Base-by-base conservation (phyloP, 768 basidiomycete genomes). In the Cystobasidium onofrii region DNA sequence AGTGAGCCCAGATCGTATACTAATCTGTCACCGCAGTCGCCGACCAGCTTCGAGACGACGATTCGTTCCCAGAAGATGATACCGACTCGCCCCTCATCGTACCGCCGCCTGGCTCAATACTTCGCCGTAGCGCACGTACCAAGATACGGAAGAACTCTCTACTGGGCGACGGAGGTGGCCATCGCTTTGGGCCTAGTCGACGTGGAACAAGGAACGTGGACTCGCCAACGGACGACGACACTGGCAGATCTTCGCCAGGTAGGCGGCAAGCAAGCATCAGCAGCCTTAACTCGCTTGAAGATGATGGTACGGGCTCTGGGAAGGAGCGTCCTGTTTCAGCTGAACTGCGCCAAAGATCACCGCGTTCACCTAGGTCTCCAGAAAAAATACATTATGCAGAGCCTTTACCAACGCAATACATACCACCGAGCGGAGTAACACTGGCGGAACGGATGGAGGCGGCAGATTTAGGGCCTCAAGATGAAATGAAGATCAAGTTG, bases 81-180 rank as follows among this genome's bases (percentile, higher is more conserved):
- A 88, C 87, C 3, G 92, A 96, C 81, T 86, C 86, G n/a, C 94
- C 94, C 27, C 90, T 96, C 78, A 90, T 96, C 75, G 87, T 90
- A 1, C 81, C 91, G 55, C 89, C 88, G 29, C 92, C 91, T 0
- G 90, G 90, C 7, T 90, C 88, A 80, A 92, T 93, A 77, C 85
- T 99, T 15, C 89, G 92, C 25, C 89, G 96, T 43, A 87, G 92
- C 12, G 92, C 92, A 2, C 87, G 95, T 17, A 99, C 96, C 0
- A 93, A 92, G 83, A 96, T 98, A 77, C 89, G 95, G 41, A 99
- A 98, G 83, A 84, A 88, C 17, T 86, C 87, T 4, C 80, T 89
- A 6, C 84, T 86, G 17, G 90, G 87, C 27, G 91, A 90, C 81
- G 90, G 89, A 13, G 87, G 86, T 39, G 90, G 90, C 1, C 91